Base-by-base conservation (phyloP, 2,329 filamentous ascomycete genomes). In the Orbilia brochopaga region DNA sequence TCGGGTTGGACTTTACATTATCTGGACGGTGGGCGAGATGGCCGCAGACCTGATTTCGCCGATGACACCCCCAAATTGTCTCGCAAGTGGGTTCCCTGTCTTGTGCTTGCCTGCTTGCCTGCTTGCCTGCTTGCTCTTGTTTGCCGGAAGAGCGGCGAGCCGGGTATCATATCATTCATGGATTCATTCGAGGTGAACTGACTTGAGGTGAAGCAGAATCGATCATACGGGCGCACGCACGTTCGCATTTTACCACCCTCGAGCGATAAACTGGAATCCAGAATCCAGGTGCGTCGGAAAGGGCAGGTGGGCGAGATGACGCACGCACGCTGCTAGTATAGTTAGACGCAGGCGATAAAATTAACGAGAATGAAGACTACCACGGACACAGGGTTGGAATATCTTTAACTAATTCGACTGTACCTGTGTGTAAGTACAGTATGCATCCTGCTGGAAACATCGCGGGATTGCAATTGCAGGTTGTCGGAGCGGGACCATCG, bases 1-100 rank as follows among this genome's bases (percentile, higher is more conserved):
- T 72, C 60, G 52, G 67, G 67, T 53, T 72, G 60, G 67, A 61
- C 24, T 24, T n/a, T 32, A 32, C 27, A 32, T 32, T 32, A 4
- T 32, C 27, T 32, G 27, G 27, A 32, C n/a, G n/a, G n/a, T n/a
- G 27, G 27, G 27, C 27, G 27, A 32, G 65, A 58, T 50, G 44
- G n/a, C n/a, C n/a, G n/a, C n/a, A 37, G 32, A 60, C 40, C 40
- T 30, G 59, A 48, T 63, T 42, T 69, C 64, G 48, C 52, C 42
- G 48, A 58, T 48, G 52, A 21, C 46, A 44, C 42, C 53, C 50
- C 23, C 24, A 13, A 37, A 53, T 23, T 35, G 5, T 30, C 42
- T 63, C 27, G 27, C 27, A 32, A 32, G 27, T 70, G 54, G 37
- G 32, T 42, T 59, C 59, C 51, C 19, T 59, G 32, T 27, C 10